phyloP scores from a whole-genome alignment of 1,284 basidiomycete genomes.

The Anthracocystis setariae region DNA sequence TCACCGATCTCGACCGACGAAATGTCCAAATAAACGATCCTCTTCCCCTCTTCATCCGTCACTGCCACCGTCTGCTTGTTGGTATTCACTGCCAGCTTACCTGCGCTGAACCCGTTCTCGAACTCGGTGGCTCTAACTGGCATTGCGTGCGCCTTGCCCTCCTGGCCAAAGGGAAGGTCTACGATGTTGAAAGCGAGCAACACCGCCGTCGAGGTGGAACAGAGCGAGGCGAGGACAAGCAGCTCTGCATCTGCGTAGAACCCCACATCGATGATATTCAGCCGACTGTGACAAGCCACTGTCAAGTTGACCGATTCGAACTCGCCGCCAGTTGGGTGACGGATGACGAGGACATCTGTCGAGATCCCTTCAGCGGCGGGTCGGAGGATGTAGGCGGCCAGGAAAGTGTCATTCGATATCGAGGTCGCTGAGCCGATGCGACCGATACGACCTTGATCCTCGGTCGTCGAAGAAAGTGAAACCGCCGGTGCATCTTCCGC shows the following conservation, averaged over 20 bases:
- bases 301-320: conserved; percentile 3
- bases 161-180: conserved; percentile 14
- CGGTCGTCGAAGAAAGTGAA: conserved; percentile 13
- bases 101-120: conserved; percentile 18
- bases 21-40: conserved; percentile 34
- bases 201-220: conserved; percentile 4
- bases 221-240: conserved; percentile 18
- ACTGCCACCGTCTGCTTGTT: conserved; percentile 41
- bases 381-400: conserved; percentile 11
- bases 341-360: conserved; percentile 11
- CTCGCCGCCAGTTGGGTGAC: neutral
- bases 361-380: neutral
- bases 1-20: conserved; percentile 12
- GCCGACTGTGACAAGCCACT: neutral
- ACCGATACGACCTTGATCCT: neutral
- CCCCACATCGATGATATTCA: conserved; percentile 25
- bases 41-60: conserved; percentile 14
- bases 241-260: conserved; percentile 31
- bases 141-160: neutral
- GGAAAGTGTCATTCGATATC: conserved; percentile 2
- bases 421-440: conserved; percentile 13
- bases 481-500: conserved; percentile 13
- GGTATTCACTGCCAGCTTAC: conserved; percentile 29
- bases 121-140: conserved; percentile 28
- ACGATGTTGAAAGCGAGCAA: conserved; percentile 14